Conservation (phyloP, 768 basidiomycete genomes). For the Rhizopogon vulgaris region DNA sequence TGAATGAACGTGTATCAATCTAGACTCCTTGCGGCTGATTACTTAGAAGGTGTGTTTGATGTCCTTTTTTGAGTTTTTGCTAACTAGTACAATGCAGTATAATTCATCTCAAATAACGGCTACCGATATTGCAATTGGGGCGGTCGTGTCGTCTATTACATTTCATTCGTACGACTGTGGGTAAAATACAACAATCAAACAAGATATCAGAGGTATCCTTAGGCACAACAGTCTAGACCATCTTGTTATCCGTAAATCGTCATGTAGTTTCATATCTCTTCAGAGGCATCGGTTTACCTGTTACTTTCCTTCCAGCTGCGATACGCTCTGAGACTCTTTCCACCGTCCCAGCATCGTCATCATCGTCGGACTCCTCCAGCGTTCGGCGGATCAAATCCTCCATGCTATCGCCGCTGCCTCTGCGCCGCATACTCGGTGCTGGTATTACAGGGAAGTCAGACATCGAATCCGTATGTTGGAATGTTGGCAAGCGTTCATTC, state of each 20-base stretch:
- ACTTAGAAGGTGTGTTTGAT: conserved; percentile 51
- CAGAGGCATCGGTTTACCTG: conserved; percentile 43
- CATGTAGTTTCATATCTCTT: conserved; percentile 61
- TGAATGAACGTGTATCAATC: not conserved
- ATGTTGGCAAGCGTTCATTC: conserved; percentile 70
- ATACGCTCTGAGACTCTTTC: conserved; percentile 61
- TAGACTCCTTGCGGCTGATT: conserved; percentile 59
- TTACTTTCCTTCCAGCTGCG: conserved; percentile 42
- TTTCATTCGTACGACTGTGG: not conserved
- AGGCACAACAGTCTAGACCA: not conserved
- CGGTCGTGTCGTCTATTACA: not conserved
- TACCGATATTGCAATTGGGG: not conserved
- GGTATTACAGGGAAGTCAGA: conserved; percentile 43
- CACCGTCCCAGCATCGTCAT: conserved; percentile 36
- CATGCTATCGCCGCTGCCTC: conserved; percentile 43
- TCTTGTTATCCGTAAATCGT: not conserved
- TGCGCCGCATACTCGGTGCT: conserved; percentile 56
- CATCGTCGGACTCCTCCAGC: conserved; percentile 52
- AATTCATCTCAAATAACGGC: not conserved
- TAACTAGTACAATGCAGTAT: not conserved
- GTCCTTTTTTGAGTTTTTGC: not conserved
- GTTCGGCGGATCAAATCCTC: conserved; percentile 60
- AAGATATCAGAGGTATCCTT: not conserved
- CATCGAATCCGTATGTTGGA: conserved; percentile 28
- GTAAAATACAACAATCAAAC: not conserved